Evolutionary conservation across 192 early-diverging fungal genomes (phyloP), one percentile per base, ranked within the genome.

Genomic region (Coemansia sp.): DNA sequence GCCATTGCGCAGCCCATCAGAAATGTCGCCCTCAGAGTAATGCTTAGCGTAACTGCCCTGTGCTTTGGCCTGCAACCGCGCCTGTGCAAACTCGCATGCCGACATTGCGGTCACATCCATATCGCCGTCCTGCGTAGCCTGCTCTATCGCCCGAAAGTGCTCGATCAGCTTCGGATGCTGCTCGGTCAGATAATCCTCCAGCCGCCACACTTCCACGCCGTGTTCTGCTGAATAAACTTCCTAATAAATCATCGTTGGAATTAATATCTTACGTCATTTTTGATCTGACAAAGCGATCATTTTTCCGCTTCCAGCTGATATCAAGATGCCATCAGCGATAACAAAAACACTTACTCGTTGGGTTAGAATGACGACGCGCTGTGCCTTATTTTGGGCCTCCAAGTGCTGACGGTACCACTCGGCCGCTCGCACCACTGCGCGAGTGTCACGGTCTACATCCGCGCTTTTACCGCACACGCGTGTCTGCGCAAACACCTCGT

Each of bases 351-450:
- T 12, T 24, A 47, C 58, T 14, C 5, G 6, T 14, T 64, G 49
- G 10, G 72, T 74, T 32, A 83, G 24, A 38, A 82, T 23, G 29
- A 60, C 53, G 8, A 66, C 56, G 4, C 55, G 55, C 14, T 21
- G 37, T 1, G 37, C 72, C 84, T 63, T 52, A 6, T 57, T 67
- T 17, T 25, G 21, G 3, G 56, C 38, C 1, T 60, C 52, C 37
- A 89, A 41, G 60, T 92, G 90, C 2, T 66, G 48, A 0, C 68
- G 62, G 65, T 89, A 90, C 88, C 89, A 92, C 9, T 50, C 39
- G 3, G 85, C 89, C 1, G 79, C 65, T 1, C 69, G 67, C 22
- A 78, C 62, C 23, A 89, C 72, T 2, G 87, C 88, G 10, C 82
- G 75, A 77, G 82, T 80, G 58, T 91, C 86, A 11, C 85, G 75